These are phyloP conservation scores for Lachancea meyersii DNA, from an alignment of 805 yeast genomes.

Conservation along the genomic window DNA sequence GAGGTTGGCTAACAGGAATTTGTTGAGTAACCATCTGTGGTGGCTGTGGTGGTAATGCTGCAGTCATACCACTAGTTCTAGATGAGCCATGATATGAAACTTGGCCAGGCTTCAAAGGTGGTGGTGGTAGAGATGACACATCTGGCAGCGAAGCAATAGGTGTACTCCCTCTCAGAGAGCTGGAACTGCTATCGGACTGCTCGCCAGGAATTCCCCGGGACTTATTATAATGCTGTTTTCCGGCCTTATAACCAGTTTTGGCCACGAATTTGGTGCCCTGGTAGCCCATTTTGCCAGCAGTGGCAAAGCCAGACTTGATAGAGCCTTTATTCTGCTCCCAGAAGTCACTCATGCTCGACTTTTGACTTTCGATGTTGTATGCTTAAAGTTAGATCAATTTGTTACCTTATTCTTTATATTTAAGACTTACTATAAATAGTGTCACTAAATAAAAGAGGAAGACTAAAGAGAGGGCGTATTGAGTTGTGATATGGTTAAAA, in stretches of 20 bases:
- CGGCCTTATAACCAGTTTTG: constrained; percentile 37
- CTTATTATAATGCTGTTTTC: constrained; percentile 31
- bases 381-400: constrained; percentile 2
- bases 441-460: too few relatives aligned
- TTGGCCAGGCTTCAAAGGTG: constrained; percentile 37
- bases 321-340: constrained; percentile 41
- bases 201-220: constrained; percentile 10
- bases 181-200: neutral
- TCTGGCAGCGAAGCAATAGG: constrained; percentile 13
- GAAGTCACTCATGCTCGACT: constrained; percentile 26
- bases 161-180: constrained; percentile 4
- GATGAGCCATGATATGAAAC: constrained; percentile 23
- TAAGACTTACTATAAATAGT: too few relatives aligned
- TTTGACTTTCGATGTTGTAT: neutral
- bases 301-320: constrained; percentile 32
- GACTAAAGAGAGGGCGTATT: too few relatives aligned
- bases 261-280: constrained; percentile 38
- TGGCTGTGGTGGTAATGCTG: neutral
- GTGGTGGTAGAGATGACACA: constrained; percentile 32
- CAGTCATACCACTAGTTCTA: neutral
- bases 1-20: constrained; percentile 1
- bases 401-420: neutral
- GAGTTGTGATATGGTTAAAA: too few relatives aligned
- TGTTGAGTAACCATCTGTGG: neutral
- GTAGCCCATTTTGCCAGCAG: constrained; percentile 35